Evolutionary conservation across 139 green algal genomes (phyloP).

Genomic region (Klebsormidium nitens): DNA sequence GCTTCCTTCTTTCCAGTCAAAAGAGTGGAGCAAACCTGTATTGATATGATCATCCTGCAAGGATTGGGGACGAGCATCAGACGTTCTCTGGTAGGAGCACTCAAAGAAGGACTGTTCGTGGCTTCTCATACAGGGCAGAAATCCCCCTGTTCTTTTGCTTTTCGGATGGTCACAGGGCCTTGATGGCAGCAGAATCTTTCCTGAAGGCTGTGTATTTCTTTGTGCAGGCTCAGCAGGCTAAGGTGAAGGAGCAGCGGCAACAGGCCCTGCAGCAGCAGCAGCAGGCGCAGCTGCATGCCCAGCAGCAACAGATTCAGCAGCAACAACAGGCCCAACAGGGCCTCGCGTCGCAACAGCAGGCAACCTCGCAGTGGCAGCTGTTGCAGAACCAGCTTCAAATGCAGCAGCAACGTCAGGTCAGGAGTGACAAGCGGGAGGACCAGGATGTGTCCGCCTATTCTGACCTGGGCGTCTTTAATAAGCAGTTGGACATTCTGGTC

Average conservation of each 20-base stretch:
- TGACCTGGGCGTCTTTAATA: too few relatives aligned
- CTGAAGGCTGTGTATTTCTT: conserved; percentile 18
- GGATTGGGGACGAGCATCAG: too few relatives aligned
- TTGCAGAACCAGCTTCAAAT: conserved; percentile 1
- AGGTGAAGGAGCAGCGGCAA: conserved; percentile 1
- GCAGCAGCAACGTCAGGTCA: conserved; percentile 2
- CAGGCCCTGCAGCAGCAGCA: conserved; percentile 1
- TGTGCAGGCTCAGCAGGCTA: conserved; percentile 30
- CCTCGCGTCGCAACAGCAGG: background rate
- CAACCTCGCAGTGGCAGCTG: background rate
- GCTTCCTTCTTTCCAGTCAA: too few relatives aligned
- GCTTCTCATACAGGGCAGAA: too few relatives aligned
- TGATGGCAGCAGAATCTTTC: conserved; percentile 7
- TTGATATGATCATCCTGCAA: too few relatives aligned
- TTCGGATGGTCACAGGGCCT: background rate
- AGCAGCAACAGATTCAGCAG: conserved; percentile 7
- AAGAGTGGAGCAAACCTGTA: too few relatives aligned
- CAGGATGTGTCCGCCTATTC: too few relatives aligned
- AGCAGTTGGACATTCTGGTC: too few relatives aligned
- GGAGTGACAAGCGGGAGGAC: background rate
- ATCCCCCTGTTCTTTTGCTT: background rate
- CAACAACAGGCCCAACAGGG: background rate
- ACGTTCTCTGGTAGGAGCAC: too few relatives aligned
- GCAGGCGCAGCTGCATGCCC: background rate
- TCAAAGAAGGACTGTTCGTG: too few relatives aligned